Conservation (phyloP, 257 asterid species). For the Echites panduratus region DNA sequence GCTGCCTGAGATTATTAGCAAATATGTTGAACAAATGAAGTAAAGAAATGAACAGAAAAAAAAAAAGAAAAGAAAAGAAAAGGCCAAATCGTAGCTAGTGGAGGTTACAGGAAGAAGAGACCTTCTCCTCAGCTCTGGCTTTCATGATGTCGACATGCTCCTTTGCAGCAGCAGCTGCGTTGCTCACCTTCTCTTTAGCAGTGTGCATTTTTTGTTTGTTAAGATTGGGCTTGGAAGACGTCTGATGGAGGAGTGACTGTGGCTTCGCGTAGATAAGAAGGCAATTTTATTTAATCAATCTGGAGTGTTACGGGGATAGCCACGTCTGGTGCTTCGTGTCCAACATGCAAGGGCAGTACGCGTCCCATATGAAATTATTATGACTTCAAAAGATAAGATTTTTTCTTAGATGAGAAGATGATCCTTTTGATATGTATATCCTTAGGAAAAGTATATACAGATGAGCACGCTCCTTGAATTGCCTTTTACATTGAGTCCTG, state of each 20-base stretch:
- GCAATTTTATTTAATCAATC: background rate
- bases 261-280: background rate
- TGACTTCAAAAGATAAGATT: too few species aligned
- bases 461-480: too few species aligned
- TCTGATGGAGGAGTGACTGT: background rate
- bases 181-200: conserved; percentile 51
- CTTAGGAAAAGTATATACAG: too few species aligned
- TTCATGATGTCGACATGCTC: conserved; percentile 52
- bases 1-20: conserved; percentile 33
- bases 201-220: conserved; percentile 32
- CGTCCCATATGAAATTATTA: too few species aligned
- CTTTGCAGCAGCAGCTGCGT: conserved; percentile 61
- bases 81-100: background rate
- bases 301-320: background rate
- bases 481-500: too few species aligned
- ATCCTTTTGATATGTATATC: too few species aligned
- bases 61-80: background rate
- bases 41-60: background rate
- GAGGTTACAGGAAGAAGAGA: background rate
- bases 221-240: too few species aligned
- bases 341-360: conserved; percentile 17
- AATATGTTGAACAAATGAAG: background rate
- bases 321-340: conserved; percentile 29
- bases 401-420: too few species aligned
- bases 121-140: conserved; percentile 74